A percentile compares a stretch with the other conserved stretches of the same genome.
Conservation (phyloP, 805 yeast genomes). For the Hanseniaspora singularis region DNA sequence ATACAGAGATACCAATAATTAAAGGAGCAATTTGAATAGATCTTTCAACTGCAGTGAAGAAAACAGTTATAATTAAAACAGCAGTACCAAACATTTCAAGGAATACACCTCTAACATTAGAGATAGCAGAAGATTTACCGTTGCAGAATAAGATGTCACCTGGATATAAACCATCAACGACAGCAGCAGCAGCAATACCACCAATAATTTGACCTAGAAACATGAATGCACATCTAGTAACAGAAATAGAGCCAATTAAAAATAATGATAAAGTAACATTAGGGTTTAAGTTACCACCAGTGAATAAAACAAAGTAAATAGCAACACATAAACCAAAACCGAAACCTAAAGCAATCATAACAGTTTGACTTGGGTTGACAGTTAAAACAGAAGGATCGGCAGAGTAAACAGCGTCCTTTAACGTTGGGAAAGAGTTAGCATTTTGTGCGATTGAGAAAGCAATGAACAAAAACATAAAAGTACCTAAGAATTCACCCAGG, state of each 20-base stretch:
- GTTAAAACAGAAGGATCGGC: conserved; percentile 41
- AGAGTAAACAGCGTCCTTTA: conserved; percentile 27
- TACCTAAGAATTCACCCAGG: conserved; percentile 74
- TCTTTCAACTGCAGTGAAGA: conserved; percentile 71
- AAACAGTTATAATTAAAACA: conserved; percentile 60
- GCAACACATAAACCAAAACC: conserved; percentile 74
- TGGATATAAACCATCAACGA: conserved; percentile 75
- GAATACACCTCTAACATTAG: conserved; percentile 64
- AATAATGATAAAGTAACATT: conserved; percentile 68
- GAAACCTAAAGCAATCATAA: conserved; percentile 76
- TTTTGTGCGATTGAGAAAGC: conserved; percentile 75
- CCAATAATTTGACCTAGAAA: conserved; percentile 60
- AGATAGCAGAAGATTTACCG: conserved; percentile 57
- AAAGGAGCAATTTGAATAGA: conserved; percentile 72
- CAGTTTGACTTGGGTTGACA: conserved; percentile 52
- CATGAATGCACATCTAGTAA: conserved; percentile 57
- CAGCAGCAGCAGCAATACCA: conserved; percentile 89
- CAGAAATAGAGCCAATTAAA: conserved; percentile 62
- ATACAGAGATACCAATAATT: conserved; percentile 69
- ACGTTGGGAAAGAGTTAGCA: conserved; percentile 49
- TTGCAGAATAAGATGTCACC: conserved; percentile 64
- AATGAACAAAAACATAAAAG: conserved; percentile 70
- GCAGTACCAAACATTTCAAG: conserved; percentile 73
- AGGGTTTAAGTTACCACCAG: conserved; percentile 86
- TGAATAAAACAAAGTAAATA: conserved; percentile 49